These are phyloP conservation scores for Pythium plurisporium DNA, from an alignment of 352 stramenopile species.

Conservation along the genomic window DNA sequence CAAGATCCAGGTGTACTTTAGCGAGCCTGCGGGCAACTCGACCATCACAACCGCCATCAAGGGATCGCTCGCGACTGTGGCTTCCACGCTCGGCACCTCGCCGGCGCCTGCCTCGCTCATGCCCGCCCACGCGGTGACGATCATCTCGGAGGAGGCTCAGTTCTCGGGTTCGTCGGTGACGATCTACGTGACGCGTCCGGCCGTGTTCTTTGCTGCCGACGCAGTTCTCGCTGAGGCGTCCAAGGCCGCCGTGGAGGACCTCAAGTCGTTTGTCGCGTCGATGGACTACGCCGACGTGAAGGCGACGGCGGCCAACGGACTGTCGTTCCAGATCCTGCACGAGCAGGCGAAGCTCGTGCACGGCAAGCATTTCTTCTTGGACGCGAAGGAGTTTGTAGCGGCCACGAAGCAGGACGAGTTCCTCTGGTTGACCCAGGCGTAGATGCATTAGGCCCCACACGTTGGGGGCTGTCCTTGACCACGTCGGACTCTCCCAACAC, in stretches of 20 bases:
- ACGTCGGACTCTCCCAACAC: too few relatives aligned
- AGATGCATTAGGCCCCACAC: too few relatives aligned
- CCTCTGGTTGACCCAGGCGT: conserved; percentile 37
- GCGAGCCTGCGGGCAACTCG: conserved; percentile 58
- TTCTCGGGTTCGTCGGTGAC: conserved; percentile 66
- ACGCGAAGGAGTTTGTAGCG: conserved; percentile 63
- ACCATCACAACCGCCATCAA: conserved; percentile 62
- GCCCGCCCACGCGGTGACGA: conserved; percentile 58
- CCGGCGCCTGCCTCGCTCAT: conserved; percentile 56
- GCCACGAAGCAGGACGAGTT: conserved; percentile 33
- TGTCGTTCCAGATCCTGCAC: conserved; percentile 41
- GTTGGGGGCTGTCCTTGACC: too few relatives aligned
- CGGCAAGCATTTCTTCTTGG: conserved; percentile 66
- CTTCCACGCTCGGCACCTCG: conserved; percentile 47
- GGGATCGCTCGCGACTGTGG: conserved; percentile 53
- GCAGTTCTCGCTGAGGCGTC: conserved; percentile 44
- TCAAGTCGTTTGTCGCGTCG: conserved; percentile 61
- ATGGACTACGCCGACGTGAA: conserved; percentile 85
- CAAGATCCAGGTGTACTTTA: conserved; percentile 95
- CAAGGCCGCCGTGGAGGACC: conserved; percentile 36
- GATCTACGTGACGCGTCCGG: conserved; percentile 62
- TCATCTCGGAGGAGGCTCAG: conserved; percentile 64
- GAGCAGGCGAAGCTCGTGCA: conserved; percentile 47
- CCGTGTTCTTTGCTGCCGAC: conserved; percentile 63
- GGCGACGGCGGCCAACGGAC: conserved; percentile 31